These are phyloP conservation scores for Pythium biforme DNA, from an alignment of 352 stramenopile species.

Conservation along the genomic window DNA sequence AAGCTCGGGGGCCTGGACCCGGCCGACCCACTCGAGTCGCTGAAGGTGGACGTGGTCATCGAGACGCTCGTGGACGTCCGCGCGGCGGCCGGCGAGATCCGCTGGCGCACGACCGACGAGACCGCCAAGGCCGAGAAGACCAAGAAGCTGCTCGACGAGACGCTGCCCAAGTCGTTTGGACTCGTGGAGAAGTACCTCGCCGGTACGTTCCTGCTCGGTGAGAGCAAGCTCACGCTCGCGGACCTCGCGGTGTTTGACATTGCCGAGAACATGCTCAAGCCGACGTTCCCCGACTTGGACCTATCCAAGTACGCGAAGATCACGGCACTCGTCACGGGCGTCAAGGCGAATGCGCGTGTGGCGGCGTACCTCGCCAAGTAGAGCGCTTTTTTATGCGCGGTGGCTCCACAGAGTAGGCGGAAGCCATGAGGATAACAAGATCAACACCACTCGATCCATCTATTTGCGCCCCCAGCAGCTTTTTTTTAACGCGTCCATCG, in stretches of 20 bases:
- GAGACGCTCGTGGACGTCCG: conserved; percentile 45
- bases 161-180: conserved; percentile 36
- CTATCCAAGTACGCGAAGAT: conserved; percentile 29
- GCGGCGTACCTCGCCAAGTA: conserved; percentile 34
- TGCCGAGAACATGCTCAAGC: conserved; percentile 38
- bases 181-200: conserved; percentile 41
- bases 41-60: conserved; percentile 52
- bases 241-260: conserved; percentile 49
- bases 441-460: no score
- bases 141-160: conserved; percentile 39
- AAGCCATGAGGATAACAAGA: no score
- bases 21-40: conserved; percentile 41
- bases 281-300: conserved; percentile 27
- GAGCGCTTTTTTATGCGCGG: neutral
- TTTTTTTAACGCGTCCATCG: no score
- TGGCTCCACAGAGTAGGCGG: no score
- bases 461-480: no score
- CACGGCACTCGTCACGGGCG: conserved; percentile 12
- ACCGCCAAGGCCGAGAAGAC: conserved; percentile 40
- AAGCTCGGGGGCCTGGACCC: conserved; percentile 63
- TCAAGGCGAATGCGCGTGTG: conserved; percentile 27
- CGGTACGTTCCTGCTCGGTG: conserved; percentile 48
- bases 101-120: conserved; percentile 37
- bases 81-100: conserved; percentile 29
- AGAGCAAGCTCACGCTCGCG: conserved; percentile 34